These are phyloP conservation scores for Knoxdaviesia proteae DNA, from an alignment of 2,329 filamentous ascomycete genomes.

Conservation along the genomic window DNA sequence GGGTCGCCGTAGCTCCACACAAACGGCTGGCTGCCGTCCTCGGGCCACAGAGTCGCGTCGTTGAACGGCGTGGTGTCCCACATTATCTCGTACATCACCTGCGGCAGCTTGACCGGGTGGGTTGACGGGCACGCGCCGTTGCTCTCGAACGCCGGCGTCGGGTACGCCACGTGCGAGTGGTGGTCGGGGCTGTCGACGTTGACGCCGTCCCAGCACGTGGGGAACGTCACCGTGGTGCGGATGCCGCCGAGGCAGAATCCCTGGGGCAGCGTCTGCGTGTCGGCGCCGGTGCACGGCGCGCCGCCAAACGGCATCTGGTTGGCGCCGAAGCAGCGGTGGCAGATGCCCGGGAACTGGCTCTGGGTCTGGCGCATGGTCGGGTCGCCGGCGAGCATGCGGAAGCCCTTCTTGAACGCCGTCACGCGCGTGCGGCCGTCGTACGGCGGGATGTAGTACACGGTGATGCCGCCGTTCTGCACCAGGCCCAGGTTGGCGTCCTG, in stretches of 20 bases:
- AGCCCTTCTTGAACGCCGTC: conserved; percentile 11
- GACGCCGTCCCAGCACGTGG: conserved; percentile 36
- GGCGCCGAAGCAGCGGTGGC: conserved; percentile 16
- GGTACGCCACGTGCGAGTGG: conserved; percentile 25
- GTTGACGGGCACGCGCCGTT: conserved; percentile 15
- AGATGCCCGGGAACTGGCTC: conserved; percentile 2
- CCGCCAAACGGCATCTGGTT: conserved; percentile 36
- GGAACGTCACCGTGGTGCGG: conserved; percentile 30
- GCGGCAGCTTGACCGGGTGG: conserved; percentile 15
- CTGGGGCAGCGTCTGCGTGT: conserved; percentile 26
- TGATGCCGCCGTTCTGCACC: conserved; percentile 11
- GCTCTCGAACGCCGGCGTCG: conserved; percentile 3
- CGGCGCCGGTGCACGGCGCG: conserved; percentile 25
- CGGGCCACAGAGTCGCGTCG: conserved; percentile 2
- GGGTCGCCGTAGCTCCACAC: conserved; percentile 2
- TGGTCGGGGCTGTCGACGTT: conserved; percentile 33
- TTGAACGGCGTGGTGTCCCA: conserved; percentile 4
- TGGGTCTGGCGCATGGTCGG: conserved; percentile 21
- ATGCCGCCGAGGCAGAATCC: conserved; percentile 27
- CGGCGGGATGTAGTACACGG: conserved; percentile 18
- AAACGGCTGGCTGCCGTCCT: conserved; percentile 5
- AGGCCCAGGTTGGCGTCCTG: conserved; percentile 31
- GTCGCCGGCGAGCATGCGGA: conserved; percentile 43
- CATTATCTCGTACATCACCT: conserved; percentile 5
- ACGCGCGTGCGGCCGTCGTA: conserved; percentile 15